phyloP scores from a whole-genome alignment of 164 flowering plant species.

The Euptelea pleiosperma region DNA sequence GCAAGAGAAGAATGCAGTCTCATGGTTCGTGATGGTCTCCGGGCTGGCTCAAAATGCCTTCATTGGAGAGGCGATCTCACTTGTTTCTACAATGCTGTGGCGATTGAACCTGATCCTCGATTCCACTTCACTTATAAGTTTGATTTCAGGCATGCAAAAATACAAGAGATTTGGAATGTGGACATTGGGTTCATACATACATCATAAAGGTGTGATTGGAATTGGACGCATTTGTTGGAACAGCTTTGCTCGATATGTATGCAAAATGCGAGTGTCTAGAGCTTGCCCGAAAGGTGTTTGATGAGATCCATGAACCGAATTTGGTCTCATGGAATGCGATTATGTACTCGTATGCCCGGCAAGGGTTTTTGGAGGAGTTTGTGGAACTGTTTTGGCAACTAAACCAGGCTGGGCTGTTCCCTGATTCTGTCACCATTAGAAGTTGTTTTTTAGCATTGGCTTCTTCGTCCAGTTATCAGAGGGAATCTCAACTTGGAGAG shows the following conservation, averaged over 20 bases:
- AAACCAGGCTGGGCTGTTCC: slow-evolving; percentile 11
- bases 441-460: slow-evolving; percentile 15
- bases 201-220: slow-evolving; percentile 7
- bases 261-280: slow-evolving; percentile 11
- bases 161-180: slow-evolving; percentile 6
- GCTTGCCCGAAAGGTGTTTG: slow-evolving; percentile 5
- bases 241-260: slow-evolving; percentile 18
- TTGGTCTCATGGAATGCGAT: slow-evolving; percentile 24
- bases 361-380: slow-evolving; percentile 11
- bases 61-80: slow-evolving; percentile 6
- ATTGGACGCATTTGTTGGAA: slow-evolving; percentile 14
- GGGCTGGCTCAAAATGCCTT: slow-evolving; percentile 14
- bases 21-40: slow-evolving; percentile 21
- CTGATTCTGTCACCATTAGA: slow-evolving; percentile 20
- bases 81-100: slow-evolving; percentile 9
- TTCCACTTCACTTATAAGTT: slow-evolving; percentile 9
- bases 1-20: slow-evolving; percentile 12
- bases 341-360: slow-evolving; percentile 16
- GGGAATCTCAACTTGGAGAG: slow-evolving; percentile 11
- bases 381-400: slow-evolving; percentile 9
- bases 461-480: not conserved
- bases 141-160: slow-evolving; percentile 14
- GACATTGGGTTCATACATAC: slow-evolving; percentile 14
- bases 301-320: slow-evolving; percentile 1
- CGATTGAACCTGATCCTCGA: slow-evolving; percentile 9